Conservation (phyloP, 192 early-diverging fungal genomes). For the Gigaspora rosea region DNA sequence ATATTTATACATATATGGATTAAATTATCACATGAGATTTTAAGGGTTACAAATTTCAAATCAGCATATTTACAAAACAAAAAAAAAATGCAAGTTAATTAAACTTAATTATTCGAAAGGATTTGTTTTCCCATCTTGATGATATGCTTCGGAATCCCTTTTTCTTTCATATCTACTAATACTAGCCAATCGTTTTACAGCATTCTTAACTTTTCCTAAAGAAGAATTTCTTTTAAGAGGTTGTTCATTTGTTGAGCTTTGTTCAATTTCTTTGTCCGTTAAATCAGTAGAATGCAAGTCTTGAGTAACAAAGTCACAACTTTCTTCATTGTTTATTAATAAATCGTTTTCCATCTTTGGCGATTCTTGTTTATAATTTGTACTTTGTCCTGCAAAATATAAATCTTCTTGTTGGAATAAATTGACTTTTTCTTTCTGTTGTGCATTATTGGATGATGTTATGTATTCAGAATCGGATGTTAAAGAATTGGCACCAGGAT, state of each 20-base stretch:
- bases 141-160: constrained; percentile 10
- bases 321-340: neutral
- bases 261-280: neutral
- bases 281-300: neutral
- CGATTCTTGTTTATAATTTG: neutral
- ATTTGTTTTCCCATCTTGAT: constrained; percentile 31
- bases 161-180: neutral
- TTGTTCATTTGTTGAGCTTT: neutral
- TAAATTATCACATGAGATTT: no score
- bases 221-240: neutral
- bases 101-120: constrained; percentile 19
- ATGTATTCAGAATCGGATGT: no score
- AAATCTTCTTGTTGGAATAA: no score
- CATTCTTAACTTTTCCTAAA: neutral
- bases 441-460: no score
- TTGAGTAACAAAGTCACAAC: neutral
- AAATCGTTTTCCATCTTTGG: neutral
- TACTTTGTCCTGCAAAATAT: neutral
- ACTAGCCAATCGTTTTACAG: neutral
- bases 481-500: no score
- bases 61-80: no score
- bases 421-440: no score
- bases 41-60: no score
- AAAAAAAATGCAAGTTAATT: no score
- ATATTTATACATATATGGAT: no score